These are phyloP conservation scores for Annulohypoxylon bovei DNA, from an alignment of 495 filamentous ascomycete genomes.

Conservation along the genomic window DNA sequence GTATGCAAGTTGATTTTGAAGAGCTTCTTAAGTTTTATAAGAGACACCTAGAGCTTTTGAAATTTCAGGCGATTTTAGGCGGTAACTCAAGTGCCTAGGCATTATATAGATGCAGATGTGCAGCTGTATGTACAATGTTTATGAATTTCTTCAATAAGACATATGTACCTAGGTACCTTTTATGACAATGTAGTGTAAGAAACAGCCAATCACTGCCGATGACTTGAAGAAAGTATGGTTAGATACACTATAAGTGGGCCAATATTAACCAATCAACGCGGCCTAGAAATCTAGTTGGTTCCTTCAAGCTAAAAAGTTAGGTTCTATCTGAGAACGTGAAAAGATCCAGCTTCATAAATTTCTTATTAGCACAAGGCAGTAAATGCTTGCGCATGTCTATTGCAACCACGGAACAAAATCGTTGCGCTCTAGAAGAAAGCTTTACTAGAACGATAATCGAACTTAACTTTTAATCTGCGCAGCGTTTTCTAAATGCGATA, in stretches of 20 bases:
- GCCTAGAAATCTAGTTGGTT: not conserved
- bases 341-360: slow-evolving; percentile 39
- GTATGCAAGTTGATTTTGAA: not conserved
- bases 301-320: slow-evolving; percentile 11
- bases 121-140: not conserved
- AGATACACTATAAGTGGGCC: not conserved
- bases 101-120: not conserved
- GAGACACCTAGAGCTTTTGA: not conserved
- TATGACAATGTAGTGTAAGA: not conserved
- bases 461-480: slow-evolving; percentile 30
- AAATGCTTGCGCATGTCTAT: not conserved
- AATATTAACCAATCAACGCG: not conserved
- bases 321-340: slow-evolving; percentile 20
- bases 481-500: slow-evolving; percentile 46
- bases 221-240: not conserved
- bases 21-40: not conserved
- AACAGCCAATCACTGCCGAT: slow-evolving; percentile 13
- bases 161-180: not conserved
- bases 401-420: not conserved
- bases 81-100: slow-evolving; percentile 2
- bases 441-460: slow-evolving; percentile 21
- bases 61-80: not conserved
- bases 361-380: slow-evolving; percentile 20
- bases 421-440: slow-evolving; percentile 27
- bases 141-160: slow-evolving; percentile 11